Evolutionary conservation across 2,329 filamentous ascomycete species (phyloP).

Genomic region (Exophiala viscosa): DNA sequence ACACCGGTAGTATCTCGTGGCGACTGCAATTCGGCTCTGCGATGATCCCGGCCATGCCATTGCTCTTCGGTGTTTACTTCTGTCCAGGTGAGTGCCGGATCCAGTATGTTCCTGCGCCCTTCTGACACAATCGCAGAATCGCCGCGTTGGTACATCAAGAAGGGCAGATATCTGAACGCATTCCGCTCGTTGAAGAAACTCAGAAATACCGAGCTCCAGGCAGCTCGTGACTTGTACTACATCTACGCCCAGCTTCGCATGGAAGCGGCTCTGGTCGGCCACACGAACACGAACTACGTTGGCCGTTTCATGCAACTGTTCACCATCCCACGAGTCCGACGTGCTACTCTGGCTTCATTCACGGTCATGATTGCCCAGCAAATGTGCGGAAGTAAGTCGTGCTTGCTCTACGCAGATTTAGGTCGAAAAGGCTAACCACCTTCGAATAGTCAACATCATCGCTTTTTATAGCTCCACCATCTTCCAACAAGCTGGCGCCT

Average conservation of each 20-base stretch:
- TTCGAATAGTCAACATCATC: conserved; percentile 35
- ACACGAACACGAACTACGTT: conserved; percentile 37
- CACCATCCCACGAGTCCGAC: conserved; percentile 45
- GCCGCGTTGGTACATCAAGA: conserved; percentile 35
- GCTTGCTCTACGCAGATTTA: conserved; percentile 13
- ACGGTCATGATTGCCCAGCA: conserved; percentile 35
- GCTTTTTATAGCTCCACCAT: conserved; percentile 52
- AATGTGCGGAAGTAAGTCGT: conserved; percentile 33
- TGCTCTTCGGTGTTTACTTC: conserved; percentile 54
- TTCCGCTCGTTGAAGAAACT: conserved; percentile 31
- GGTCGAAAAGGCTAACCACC: conserved; percentile 34
- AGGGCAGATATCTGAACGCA: conserved; percentile 29
- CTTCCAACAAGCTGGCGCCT: conserved; percentile 47
- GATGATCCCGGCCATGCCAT: conserved; percentile 61
- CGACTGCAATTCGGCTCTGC: conserved; percentile 62
- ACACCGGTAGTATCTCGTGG: conserved; percentile 57
- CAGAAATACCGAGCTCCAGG: conserved; percentile 31
- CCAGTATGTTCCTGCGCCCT: neutral
- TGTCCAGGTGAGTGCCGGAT: conserved; percentile 31
- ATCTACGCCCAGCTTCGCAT: conserved; percentile 38
- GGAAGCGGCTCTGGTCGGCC: conserved; percentile 29
- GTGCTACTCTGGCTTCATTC: conserved; percentile 37
- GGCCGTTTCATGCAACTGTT: conserved; percentile 49
- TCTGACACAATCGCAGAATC: conserved; percentile 11
- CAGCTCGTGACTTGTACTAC: conserved; percentile 34